Base-by-base conservation (phyloP, 257 asterid species). In the Plectranthus barbatus region DNA sequence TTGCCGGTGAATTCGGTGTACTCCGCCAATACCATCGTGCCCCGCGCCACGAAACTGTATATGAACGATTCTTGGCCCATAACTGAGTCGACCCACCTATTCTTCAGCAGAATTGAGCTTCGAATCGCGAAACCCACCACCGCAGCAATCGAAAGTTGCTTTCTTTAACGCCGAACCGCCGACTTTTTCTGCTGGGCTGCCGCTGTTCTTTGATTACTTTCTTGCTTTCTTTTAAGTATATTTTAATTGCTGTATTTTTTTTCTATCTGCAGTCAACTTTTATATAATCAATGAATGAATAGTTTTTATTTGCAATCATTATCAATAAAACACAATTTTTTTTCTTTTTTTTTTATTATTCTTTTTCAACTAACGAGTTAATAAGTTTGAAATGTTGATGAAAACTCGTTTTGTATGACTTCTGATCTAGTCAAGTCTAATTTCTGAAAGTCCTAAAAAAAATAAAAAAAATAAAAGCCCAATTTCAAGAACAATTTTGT, bases 11-110 rank as follows among this genome's bases (percentile, higher is more conserved):
- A 84, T 78, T 84, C 96, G 4, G 95, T 80, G 82, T 81, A 86
- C 74, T 88, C 96, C 42, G 96, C 86, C 73, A 86, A 44, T 48
- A 86, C 79, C 90, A 80, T 47, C 42, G 95, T 86, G 56, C 96
- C 95, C 15, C 96, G 86, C 4, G 96, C 92, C 67, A 84, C 95
- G 77, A 84, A 88, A 88, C 90, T 86, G 82, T 88, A 88, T 53
- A 88, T 84, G 72, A 88, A 86, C 68, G 90, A 86, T 80, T 86
- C 95, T 33, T 88, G 96, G 45, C 84, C 88, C 96, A 88, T 88
- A 29, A 13, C 69, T 51, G 64, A 62, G 71, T 66, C 65, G 52
- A 79, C 64, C 26, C 66, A 9, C 44, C 47, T 41, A 18, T 14
- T 20, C 39, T 13, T 24, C 42, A 8, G 63, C 45, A 11, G 12